These are phyloP conservation scores for Pythium phragmitis DNA, from an alignment of 352 stramenopile genomes.

Conservation along the genomic window DNA sequence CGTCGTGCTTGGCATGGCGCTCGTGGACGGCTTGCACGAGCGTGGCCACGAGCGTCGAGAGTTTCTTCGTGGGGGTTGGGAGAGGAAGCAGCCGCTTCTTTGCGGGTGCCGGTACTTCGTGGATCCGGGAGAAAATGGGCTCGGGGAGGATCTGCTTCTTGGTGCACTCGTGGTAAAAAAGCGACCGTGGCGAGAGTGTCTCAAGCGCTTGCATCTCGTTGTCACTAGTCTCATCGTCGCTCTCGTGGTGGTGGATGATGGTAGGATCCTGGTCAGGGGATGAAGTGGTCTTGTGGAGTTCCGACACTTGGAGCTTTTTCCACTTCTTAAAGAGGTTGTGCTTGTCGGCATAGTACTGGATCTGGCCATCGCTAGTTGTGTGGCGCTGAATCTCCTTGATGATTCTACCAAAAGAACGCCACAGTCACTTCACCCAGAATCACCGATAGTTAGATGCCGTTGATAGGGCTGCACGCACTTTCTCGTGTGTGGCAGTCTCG, in stretches of 20 bases:
- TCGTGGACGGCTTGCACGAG: slow-evolving; percentile 39
- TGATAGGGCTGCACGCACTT: slow-evolving; percentile 36
- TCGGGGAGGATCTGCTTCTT: slow-evolving; percentile 61
- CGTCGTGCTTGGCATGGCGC: slow-evolving; percentile 30
- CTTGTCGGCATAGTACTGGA: slow-evolving; percentile 69
- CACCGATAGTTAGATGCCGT: not conserved
- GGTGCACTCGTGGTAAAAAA: slow-evolving; percentile 68
- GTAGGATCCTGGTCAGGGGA: not conserved
- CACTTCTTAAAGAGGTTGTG: slow-evolving; percentile 73
- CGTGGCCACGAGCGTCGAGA: slow-evolving; percentile 34
- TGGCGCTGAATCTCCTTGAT: slow-evolving; percentile 64
- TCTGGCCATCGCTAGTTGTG: slow-evolving; percentile 53
- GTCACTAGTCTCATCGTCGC: slow-evolving; percentile 16
- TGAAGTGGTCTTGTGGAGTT: slow-evolving; percentile 44
- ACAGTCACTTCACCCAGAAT: not conserved
- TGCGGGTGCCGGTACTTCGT: slow-evolving; percentile 29
- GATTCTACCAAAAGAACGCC: slow-evolving; percentile 28
- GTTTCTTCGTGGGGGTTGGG: slow-evolving; percentile 5
- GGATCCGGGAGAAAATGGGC: slow-evolving; percentile 70
- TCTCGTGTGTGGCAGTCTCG: slow-evolving; percentile 53
- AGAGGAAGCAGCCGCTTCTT: slow-evolving; percentile 15
- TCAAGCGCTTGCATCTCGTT: slow-evolving; percentile 23
- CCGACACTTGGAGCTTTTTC: slow-evolving; percentile 61
- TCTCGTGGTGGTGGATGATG: not conserved
- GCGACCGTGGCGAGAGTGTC: slow-evolving; percentile 55